phyloP scores from a whole-genome alignment of 345 rosid species.

The Boechera divaricarpa region DNA sequence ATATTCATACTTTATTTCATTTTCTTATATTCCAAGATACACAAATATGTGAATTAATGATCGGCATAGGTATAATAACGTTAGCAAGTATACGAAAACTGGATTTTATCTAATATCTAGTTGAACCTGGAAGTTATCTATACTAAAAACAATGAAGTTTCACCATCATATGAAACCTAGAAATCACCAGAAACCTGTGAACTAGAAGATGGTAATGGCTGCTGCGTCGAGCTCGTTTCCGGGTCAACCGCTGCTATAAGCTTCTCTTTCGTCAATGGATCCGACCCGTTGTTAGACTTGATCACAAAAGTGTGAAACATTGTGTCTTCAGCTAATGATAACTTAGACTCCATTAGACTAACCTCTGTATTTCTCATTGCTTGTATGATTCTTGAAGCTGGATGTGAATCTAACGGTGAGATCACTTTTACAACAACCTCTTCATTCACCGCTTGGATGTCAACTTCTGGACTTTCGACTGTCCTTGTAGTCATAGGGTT shows the following conservation, averaged over 20 bases:
- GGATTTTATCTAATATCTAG: slow-evolving; percentile 31
- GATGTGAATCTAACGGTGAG: slow-evolving; percentile 83
- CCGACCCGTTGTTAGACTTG: slow-evolving; percentile 65
- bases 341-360: slow-evolving; percentile 67
- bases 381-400: slow-evolving; percentile 76
- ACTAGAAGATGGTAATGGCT: slow-evolving; percentile 63
- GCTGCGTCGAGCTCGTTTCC: slow-evolving; percentile 55
- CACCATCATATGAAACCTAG: slow-evolving; percentile 11
- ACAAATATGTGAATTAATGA: slow-evolving; percentile 7
- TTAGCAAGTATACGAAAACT: slow-evolving; percentile 23
- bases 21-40: slow-evolving; percentile 6
- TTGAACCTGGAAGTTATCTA: slow-evolving; percentile 4
- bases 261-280: slow-evolving; percentile 85
- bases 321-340: slow-evolving; percentile 63
- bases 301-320: slow-evolving; percentile 79
- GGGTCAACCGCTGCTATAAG: slow-evolving; percentile 66
- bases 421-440: slow-evolving; percentile 74
- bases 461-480: slow-evolving; percentile 53
- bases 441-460: slow-evolving; percentile 62
- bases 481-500: slow-evolving; percentile 39
- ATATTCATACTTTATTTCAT: background rate
- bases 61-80: slow-evolving; percentile 5
- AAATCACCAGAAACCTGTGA: slow-evolving; percentile 49
- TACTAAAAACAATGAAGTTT: slow-evolving; percentile 24
- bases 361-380: slow-evolving; percentile 72